Evolutionary conservation across 495 filamentous ascomycete genomes (phyloP), one percentile per base, ranked within the genome.

Genomic region (Elasticomyces elasticus): DNA sequence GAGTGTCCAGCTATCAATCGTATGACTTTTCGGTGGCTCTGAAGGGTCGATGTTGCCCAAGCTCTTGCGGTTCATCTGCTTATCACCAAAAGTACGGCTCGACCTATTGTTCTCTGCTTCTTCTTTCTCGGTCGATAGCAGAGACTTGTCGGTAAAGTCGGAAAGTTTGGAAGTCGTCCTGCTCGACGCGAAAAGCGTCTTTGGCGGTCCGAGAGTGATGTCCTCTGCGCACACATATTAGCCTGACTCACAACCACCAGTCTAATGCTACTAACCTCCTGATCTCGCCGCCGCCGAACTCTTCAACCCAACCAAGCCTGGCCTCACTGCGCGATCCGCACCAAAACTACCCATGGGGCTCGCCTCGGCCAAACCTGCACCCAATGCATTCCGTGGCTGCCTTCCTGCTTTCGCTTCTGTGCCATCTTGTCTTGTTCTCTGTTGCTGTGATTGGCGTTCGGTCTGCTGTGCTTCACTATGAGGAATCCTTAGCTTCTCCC

Each of bases 1-100:
- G 55, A 63, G 73, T 56, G 75, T 77, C 81, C 80, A 84, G 42
- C 79, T 75, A 41, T 85, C 80, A 46, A 66, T 69, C 44, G 80
- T 78, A 33, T 75, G 72, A 24, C 66, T 66, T 13, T n/a, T n/a
- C n/a, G n/a, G n/a, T n/a, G 67, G 71, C 23, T 72, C 73, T 40
- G 77, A 74, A n/a, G n/a, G n/a, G 40, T 73, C 76, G 24, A 69
- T 19, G 56, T 60, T 46, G 74, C 75, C 33, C 72, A 68, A 43
- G 42, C 46, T 38, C 67, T 72, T 24, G 69, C 72, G 35, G 27
- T 59, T 54, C 12, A 17, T 20, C 30, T 45, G 40, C 47, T 52
- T 59, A 3, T 62, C 56, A 6, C 56, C 56, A 47, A 59, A 53
- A 5, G 42, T 37, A 5, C 60, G 60, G 41, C 54, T 78, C 26